These are phyloP conservation scores for Neofusicoccum laricinum DNA, from an alignment of 2,329 filamentous ascomycete genomes.

Conservation along the genomic window DNA sequence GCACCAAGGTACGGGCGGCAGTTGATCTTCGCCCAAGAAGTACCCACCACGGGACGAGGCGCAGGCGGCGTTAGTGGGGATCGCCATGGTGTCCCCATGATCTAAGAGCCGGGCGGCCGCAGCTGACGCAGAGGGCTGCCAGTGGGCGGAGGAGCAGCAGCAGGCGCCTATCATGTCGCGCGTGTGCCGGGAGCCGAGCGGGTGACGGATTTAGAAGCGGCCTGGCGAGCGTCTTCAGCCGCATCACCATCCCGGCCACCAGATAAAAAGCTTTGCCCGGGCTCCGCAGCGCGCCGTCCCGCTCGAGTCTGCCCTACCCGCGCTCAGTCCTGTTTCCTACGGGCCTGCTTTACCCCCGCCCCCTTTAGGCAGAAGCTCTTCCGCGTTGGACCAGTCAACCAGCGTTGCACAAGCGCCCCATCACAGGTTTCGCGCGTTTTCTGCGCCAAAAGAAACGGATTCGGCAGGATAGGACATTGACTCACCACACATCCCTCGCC, in stretches of 20 bases:
- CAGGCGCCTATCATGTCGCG: background rate
- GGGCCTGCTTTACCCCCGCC: background rate
- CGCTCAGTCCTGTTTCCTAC: background rate
- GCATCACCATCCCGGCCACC: background rate
- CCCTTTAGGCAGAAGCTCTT: background rate
- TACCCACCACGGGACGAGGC: background rate
- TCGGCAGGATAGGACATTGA: background rate
- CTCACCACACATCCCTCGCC: constrained; percentile 1
- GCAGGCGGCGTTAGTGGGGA: background rate
- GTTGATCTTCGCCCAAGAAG: background rate
- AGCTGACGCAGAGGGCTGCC: background rate
- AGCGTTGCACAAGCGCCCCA: background rate
- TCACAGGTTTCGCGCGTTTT: background rate
- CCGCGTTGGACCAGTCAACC: background rate
- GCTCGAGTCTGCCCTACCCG: background rate
- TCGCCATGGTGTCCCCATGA: background rate
- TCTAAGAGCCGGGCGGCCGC: background rate
- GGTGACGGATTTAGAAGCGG: background rate
- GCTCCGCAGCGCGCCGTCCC: constrained; percentile 1
- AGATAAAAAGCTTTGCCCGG: background rate
- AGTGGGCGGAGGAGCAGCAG: background rate
- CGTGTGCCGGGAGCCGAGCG: background rate
- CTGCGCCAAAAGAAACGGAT: background rate
- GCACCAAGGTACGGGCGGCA: background rate
- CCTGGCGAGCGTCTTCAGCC: too few relatives aligned